Evolutionary conservation across 2,329 filamentous ascomycete genomes (phyloP).

Genomic region (Mollisia scopiformis): DNA sequence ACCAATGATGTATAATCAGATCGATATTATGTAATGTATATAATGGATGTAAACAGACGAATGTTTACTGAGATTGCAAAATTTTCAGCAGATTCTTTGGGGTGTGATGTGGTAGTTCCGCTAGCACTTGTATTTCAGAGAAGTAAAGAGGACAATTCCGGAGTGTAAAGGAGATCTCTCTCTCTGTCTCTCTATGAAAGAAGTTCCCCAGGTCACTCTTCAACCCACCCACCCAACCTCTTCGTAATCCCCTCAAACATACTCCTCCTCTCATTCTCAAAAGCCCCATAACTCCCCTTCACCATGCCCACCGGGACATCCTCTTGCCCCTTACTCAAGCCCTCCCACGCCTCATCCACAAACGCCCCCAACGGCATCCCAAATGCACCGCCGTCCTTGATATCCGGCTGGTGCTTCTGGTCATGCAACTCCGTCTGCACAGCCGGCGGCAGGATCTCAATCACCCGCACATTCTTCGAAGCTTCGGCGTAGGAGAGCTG

Average conservation of each 20-base stretch:
- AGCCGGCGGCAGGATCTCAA: slow-evolving; percentile 45
- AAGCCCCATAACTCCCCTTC: slow-evolving; percentile 12
- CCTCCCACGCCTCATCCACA: slow-evolving; percentile 38
- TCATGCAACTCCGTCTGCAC: slow-evolving; percentile 48
- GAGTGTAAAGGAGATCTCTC: too few relatives aligned
- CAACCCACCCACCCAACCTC: background rate
- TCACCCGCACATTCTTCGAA: slow-evolving; percentile 39
- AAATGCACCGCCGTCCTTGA: slow-evolving; percentile 44
- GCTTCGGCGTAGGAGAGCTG: slow-evolving; percentile 39
- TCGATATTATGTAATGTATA: slow-evolving; percentile 1
- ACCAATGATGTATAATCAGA: background rate
- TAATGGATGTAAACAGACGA: background rate
- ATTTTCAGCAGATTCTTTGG: background rate
- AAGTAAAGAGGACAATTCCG: too few relatives aligned
- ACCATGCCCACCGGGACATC: slow-evolving; percentile 25
- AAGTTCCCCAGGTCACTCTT: background rate
- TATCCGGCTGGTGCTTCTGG: slow-evolving; percentile 41
- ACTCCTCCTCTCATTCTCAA: slow-evolving; percentile 14
- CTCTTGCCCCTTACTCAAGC: slow-evolving; percentile 21
- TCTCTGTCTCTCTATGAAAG: too few relatives aligned
- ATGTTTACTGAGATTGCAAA: background rate
- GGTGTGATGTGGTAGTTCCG: background rate
- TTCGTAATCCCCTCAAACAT: slow-evolving; percentile 12
- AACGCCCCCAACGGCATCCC: slow-evolving; percentile 53
- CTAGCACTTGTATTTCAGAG: background rate